These are phyloP conservation scores for Dothistroma septosporum DNA, from an alignment of 2,329 filamentous ascomycete species.

Conservation along the genomic window DNA sequence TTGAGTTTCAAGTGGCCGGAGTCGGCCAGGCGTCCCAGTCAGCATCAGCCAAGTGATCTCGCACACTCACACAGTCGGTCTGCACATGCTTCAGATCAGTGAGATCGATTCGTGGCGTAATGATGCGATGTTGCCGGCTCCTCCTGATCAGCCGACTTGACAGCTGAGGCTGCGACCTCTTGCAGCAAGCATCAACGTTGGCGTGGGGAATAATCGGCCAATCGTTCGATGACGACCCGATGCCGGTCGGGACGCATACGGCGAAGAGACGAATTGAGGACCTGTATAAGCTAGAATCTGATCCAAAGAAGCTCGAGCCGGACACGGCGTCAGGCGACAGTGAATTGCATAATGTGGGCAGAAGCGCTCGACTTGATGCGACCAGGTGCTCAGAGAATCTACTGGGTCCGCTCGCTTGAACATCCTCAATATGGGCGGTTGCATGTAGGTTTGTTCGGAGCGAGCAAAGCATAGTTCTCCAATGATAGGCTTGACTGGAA, in stretches of 20 bases:
- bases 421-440: conserved; percentile 12
- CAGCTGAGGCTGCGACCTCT: not conserved
- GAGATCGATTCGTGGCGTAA: not conserved
- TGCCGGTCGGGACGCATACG: not conserved
- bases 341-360: conserved; percentile 8
- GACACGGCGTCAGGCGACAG: not conserved
- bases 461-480: not conserved
- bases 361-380: conserved; percentile 6
- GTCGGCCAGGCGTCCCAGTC: not conserved
- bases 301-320: too few relatives aligned
- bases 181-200: not conserved
- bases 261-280: not conserved
- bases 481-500: not conserved
- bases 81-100: not conserved
- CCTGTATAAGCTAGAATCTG: too few relatives aligned
- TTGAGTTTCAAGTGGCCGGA: not conserved
- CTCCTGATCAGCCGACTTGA: not conserved
- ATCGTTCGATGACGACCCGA: not conserved
- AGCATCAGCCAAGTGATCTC: not conserved
- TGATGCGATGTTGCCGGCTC: not conserved
- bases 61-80: not conserved
- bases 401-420: conserved; percentile 13
- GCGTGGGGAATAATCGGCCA: not conserved
- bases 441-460: conserved; percentile 11
- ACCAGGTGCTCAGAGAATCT: conserved; percentile 7